Conservation (phyloP, 345 rosid species). For the Pugionium cornutum region DNA sequence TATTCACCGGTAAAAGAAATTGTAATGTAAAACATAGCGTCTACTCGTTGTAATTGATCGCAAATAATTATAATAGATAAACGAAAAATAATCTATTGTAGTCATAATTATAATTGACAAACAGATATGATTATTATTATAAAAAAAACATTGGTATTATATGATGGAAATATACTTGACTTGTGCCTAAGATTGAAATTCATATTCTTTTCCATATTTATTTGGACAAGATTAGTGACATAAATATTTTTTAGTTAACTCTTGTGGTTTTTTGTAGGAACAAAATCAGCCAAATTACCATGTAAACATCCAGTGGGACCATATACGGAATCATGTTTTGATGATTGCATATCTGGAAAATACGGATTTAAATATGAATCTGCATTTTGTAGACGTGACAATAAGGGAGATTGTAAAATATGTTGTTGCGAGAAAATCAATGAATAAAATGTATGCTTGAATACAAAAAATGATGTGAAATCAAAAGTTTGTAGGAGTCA, state of each 20-base stretch:
- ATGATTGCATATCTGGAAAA: conserved; percentile 6
- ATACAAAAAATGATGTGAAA: no score
- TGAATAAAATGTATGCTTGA: background rate
- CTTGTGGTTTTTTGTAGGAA: conserved; percentile 2
- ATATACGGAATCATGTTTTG: conserved; percentile 4
- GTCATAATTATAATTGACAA: no score
- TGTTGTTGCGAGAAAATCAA: conserved; percentile 11
- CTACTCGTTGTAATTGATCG: no score
- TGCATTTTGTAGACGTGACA: conserved; percentile 4
- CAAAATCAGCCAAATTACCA: background rate
- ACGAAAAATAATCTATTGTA: no score
- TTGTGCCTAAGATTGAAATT: background rate
- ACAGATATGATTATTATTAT: no score
- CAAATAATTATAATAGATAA: no score
- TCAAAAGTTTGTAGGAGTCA: no score
- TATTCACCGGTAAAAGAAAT: no score
- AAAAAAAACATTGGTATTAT: no score
- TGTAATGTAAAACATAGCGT: no score
- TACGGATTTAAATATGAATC: background rate
- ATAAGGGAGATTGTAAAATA: background rate
- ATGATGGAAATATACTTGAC: no score
- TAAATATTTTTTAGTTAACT: background rate
- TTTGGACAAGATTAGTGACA: background rate
- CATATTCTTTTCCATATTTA: background rate
- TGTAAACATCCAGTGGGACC: conserved; percentile 18